These are phyloP conservation scores for Stramenopiles sp. DNA, from an alignment of 352 stramenopile genomes.

Conservation along the genomic window DNA sequence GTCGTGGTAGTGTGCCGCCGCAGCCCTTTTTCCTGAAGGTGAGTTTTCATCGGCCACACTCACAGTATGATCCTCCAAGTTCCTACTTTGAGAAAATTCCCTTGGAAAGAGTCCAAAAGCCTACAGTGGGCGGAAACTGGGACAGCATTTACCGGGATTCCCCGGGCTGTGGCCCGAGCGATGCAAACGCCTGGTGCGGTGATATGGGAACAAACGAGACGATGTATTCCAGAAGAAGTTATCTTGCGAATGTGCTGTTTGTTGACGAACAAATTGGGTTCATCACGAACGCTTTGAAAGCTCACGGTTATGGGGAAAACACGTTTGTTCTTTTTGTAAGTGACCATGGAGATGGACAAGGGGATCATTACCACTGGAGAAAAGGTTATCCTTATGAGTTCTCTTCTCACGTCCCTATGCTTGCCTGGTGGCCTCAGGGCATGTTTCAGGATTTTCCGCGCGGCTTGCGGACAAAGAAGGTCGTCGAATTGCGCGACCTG, in stretches of 20 bases:
- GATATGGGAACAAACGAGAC: not conserved
- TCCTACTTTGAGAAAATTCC: not conserved
- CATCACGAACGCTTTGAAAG: not conserved
- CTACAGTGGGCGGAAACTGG: not conserved
- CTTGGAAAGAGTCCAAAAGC: not conserved
- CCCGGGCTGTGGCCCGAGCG: not conserved
- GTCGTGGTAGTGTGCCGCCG: not conserved
- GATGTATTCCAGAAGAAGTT: not conserved
- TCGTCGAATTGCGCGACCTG: not conserved
- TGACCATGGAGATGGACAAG: conserved; percentile 4
- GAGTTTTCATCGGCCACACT: not conserved
- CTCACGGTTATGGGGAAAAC: not conserved
- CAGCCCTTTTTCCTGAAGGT: not conserved
- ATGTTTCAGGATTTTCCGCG: not conserved
- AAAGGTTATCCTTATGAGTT: conserved; percentile 5
- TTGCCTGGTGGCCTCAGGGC: not conserved
- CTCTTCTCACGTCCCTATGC: not conserved
- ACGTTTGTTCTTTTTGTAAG: not conserved
- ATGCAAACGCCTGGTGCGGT: not conserved
- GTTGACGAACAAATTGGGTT: conserved; percentile 1
- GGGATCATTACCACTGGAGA: conserved; percentile 2
- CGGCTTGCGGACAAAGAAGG: not conserved
- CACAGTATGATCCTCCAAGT: not conserved
- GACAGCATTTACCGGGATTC: not conserved
- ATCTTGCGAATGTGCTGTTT: not conserved